These are phyloP conservation scores for Colletotrichum phormii DNA, from an alignment of 2,329 filamentous ascomycete species.

Conservation along the genomic window DNA sequence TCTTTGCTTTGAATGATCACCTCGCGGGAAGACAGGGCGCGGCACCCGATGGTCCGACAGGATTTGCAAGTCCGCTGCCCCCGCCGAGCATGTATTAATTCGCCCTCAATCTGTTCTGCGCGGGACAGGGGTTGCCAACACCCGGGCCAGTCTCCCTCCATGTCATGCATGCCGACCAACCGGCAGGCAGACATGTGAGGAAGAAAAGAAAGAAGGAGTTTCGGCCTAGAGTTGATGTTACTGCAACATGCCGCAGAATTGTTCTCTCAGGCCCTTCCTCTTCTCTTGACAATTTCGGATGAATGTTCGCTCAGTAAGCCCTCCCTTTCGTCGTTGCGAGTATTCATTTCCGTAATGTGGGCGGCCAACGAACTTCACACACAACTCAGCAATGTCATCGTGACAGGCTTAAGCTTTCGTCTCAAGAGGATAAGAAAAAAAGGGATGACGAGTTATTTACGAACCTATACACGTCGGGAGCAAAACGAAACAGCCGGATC, in stretches of 20 bases:
- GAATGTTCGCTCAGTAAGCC: too few species aligned
- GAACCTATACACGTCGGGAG: not conserved
- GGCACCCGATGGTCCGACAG: conserved; percentile 4
- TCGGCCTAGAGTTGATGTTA: not conserved
- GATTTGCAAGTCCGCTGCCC: conserved; percentile 2
- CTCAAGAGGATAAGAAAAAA: not conserved
- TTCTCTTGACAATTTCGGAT: not conserved
- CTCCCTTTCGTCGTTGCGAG: too few species aligned
- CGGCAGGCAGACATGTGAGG: not conserved
- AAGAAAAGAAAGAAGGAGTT: not conserved
- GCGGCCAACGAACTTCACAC: not conserved
- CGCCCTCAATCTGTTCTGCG: conserved; percentile 4
- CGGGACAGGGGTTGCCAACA: conserved; percentile 5
- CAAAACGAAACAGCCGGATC: conserved; percentile 16
- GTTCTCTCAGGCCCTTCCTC: not conserved
- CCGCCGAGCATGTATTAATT: conserved; percentile 4
- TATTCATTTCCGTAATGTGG: not conserved
- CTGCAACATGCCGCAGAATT: not conserved
- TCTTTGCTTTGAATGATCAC: not conserved
- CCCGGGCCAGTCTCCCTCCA: not conserved
- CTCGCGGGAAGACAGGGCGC: conserved; percentile 6
- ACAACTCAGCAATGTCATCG: not conserved
- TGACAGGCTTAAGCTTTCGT: conserved; percentile 21
- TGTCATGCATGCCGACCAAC: conserved; percentile 6
- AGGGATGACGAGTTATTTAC: conserved; percentile 8